These are phyloP conservation scores for Oehlia diaphana DNA, from an alignment of 192 early-diverging fungal species.

Conservation along the genomic window DNA sequence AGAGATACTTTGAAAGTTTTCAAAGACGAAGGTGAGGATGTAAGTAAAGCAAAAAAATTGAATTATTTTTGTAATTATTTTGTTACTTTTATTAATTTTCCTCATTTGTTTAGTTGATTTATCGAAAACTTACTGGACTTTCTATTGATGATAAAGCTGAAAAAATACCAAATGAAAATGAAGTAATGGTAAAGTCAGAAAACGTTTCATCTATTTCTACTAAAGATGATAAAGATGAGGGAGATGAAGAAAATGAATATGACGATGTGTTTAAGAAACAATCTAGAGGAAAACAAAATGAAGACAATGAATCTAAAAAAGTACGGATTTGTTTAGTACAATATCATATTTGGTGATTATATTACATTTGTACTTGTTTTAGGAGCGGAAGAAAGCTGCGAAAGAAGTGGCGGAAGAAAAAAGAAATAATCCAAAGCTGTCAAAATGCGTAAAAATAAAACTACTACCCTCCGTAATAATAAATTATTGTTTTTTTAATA, in stretches of 20 bases:
- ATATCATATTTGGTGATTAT: background rate
- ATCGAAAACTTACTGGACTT: conserved; percentile 51
- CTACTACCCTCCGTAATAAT: too few species aligned
- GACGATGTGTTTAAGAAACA: too few species aligned
- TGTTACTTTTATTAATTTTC: too few species aligned
- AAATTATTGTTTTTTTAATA: too few species aligned
- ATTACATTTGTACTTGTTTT: background rate
- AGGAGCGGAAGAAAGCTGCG: conserved; percentile 76
- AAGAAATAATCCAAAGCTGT: conserved; percentile 59
- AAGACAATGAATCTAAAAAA: conserved; percentile 69
- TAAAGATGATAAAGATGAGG: too few species aligned
- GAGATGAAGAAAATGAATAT: too few species aligned
- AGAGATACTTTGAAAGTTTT: conserved; percentile 75
- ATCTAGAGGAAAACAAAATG: too few species aligned
- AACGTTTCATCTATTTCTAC: background rate
- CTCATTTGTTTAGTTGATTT: conserved; percentile 46
- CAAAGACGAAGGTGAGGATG: conserved; percentile 69
- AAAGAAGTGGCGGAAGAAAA: conserved; percentile 93
- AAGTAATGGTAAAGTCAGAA: conserved; percentile 1
- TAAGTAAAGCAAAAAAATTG: conserved; percentile 18
- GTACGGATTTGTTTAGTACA: conserved; percentile 29
- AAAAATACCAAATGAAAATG: conserved; percentile 22
- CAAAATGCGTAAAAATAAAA: too few species aligned
- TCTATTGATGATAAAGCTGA: conserved; percentile 18
- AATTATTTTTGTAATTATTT: too few species aligned